Base-by-base conservation (phyloP, 352 stramenopile genomes). In the Phytophthora boehmeriae region DNA sequence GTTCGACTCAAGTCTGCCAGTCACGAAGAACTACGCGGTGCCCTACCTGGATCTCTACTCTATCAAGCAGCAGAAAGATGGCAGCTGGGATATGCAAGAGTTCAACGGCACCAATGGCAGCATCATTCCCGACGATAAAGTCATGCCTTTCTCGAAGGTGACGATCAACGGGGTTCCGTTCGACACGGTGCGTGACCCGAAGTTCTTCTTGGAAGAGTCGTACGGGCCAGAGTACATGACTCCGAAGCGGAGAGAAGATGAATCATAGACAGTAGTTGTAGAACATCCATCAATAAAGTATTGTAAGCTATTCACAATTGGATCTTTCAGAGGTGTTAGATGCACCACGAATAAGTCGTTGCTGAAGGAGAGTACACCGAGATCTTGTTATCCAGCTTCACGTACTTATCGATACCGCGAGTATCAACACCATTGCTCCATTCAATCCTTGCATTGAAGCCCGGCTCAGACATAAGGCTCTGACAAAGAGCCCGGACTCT, bases 31-130 rank as follows among this genome's bases (percentile, higher is more conserved):
- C 28, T 58, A 63, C 39, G 20, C 32, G 2, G 61, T 68, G 25
- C 70, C 74, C 6, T 83, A 83, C 55, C 54, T 79, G 13, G 74
- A 80, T 32, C 23, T 83, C 34, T 83, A 83, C 54, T n/a, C 30
- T n/a, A 60, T 65, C 11, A 41, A 56, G 28, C 53, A 55, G 13
- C 27, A 54, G 13, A 50, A 59, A 22, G 53, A 64, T 27, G 41
- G 47, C 8, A 54, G 38, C 16, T 68, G 46, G 46, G 47, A 57
- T 28, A 63, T 79, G 41, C n/a, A 72, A 16, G 51, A 51, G 17
- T 50, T 74, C 5, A 41, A 75, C 20, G 57, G 41, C n/a, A 63
- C 20, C 8, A 60, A 60, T 43, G 46, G 44, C 1, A 42, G 36
- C 4, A 13, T 61, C 2, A 10, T 68, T 1, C 47, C 59, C 4